These are phyloP conservation scores for Mortierella antarctica DNA, from an alignment of 192 early-diverging fungal species.

Conservation along the genomic window DNA sequence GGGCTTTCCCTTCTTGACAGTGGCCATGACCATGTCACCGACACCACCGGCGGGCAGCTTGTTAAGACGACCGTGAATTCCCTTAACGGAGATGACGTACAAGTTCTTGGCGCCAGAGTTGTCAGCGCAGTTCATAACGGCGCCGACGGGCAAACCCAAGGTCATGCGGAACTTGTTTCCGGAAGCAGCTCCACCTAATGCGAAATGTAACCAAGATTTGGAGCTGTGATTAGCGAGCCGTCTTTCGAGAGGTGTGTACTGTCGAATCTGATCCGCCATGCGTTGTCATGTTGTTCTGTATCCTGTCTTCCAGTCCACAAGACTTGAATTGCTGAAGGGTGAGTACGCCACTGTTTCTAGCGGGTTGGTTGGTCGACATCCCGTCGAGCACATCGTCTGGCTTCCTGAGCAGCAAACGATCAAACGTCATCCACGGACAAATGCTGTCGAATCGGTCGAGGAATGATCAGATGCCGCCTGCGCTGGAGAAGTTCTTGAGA, in stretches of 20 bases:
- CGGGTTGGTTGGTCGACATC: not conserved
- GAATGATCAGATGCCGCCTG: too few relatives aligned
- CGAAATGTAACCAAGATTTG: too few relatives aligned
- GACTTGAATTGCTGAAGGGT: not conserved
- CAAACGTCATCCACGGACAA: too few relatives aligned
- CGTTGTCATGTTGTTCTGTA: too few relatives aligned
- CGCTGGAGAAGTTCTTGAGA: too few relatives aligned
- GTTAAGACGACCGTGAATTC: conserved; percentile 96
- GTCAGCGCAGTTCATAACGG: conserved; percentile 99
- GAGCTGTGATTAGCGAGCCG: too few relatives aligned
- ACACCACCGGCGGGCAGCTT: conserved; percentile 97
- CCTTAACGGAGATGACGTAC: conserved; percentile 98
- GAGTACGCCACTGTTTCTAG: not conserved
- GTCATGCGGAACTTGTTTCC: conserved; percentile 99
- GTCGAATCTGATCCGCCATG: too few relatives aligned
- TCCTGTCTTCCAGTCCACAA: too few relatives aligned
- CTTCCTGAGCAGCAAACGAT: too few relatives aligned
- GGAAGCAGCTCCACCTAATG: conserved; percentile 71
- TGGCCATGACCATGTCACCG: conserved; percentile 99
- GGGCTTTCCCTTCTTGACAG: conserved; percentile 99
- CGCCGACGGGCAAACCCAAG: conserved; percentile 91
- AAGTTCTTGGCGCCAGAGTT: conserved; percentile 99
- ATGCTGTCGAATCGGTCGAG: too few relatives aligned
- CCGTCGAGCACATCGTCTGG: too few relatives aligned
- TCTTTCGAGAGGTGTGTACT: too few relatives aligned